Evolutionary conservation across 306 rosid genomes (phyloP).

Genomic region (Potentilla sterilis): DNA sequence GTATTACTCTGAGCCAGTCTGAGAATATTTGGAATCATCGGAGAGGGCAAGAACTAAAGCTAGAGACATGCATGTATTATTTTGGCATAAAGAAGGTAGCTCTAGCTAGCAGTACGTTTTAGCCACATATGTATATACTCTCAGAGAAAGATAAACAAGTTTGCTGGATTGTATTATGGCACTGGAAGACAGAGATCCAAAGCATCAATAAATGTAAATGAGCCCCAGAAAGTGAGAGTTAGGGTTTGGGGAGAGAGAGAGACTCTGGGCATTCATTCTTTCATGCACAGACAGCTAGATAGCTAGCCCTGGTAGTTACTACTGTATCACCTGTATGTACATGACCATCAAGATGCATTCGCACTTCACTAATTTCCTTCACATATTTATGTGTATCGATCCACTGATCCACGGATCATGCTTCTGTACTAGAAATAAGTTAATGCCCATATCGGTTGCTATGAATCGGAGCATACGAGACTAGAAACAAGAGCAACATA

Average conservation of each 20-base stretch:
- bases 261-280: neutral
- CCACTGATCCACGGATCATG: neutral
- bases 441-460: neutral
- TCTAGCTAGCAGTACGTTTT: neutral
- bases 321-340: neutral
- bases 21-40: neutral
- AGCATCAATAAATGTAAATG: neutral
- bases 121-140: neutral
- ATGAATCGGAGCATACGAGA: neutral
- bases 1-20: neutral
- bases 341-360: neutral
- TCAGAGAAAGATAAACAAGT: neutral
- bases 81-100: neutral
- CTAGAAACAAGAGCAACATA: neutral
- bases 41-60: neutral
- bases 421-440: neutral
- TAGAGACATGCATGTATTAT: neutral
- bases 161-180: neutral
- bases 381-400: neutral
- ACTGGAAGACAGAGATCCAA: neutral
- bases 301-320: too few species aligned
- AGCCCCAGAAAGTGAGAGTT: neutral
- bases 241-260: neutral
- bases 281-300: neutral
- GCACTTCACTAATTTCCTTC: neutral